Evolutionary conservation across 2,329 filamentous ascomycete genomes (phyloP).

Genomic region (Didymella glomerata): DNA sequence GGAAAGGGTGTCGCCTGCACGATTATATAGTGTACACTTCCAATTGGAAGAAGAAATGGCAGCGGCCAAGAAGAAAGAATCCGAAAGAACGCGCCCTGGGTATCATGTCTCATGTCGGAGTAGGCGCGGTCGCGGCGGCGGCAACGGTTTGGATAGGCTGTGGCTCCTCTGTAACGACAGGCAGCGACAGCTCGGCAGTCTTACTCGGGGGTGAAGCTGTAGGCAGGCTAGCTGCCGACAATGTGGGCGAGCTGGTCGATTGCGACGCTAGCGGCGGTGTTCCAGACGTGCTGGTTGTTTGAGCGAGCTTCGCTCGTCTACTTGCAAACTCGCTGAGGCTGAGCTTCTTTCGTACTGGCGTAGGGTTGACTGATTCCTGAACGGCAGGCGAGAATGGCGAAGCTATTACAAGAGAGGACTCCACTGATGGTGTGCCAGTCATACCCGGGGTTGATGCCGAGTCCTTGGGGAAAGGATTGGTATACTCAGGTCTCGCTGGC

Average conservation of each 20-base stretch:
- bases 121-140: slow-evolving; percentile 12
- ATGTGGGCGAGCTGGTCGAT: slow-evolving; percentile 44
- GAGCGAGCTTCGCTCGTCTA: slow-evolving; percentile 52
- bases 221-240: slow-evolving; percentile 44
- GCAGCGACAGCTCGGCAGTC: slow-evolving; percentile 35
- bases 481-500: slow-evolving; percentile 39
- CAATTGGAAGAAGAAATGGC: slow-evolving; percentile 32
- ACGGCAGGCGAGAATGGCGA: slow-evolving; percentile 53
- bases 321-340: slow-evolving; percentile 61
- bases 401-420: slow-evolving; percentile 41
- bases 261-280: slow-evolving; percentile 38
- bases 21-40: slow-evolving; percentile 50
- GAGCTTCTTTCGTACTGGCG: slow-evolving; percentile 59
- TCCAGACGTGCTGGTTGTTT: slow-evolving; percentile 35
- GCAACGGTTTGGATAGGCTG: slow-evolving; percentile 24
- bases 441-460: slow-evolving; percentile 38
- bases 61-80: slow-evolving; percentile 28
- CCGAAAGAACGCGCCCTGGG: slow-evolving; percentile 31
- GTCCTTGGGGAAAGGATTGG: slow-evolving; percentile 28
- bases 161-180: slow-evolving; percentile 40
- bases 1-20: slow-evolving; percentile 17
- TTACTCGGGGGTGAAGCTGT: slow-evolving; percentile 42
- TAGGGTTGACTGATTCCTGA: slow-evolving; percentile 53
- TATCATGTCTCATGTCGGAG: slow-evolving; percentile 38
- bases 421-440: slow-evolving; percentile 33